A percentile compares a stretch with the other conserved stretches of the same genome.
Evolutionary conservation across 495 filamentous ascomycete species (phyloP).

Genomic region (Friedmanniomyces endolithicus): DNA sequence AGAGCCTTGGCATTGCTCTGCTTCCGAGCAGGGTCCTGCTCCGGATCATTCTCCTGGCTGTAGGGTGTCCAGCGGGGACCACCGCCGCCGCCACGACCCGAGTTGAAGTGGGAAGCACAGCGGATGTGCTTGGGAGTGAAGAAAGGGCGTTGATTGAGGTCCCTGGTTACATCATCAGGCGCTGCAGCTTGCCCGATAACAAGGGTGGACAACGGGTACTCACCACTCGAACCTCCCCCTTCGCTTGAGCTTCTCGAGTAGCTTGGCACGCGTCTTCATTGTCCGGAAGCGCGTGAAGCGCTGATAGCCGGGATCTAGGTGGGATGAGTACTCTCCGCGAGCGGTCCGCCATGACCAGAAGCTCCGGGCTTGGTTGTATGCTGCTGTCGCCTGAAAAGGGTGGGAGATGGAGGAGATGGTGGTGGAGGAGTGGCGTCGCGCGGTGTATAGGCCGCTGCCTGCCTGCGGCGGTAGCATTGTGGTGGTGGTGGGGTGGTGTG

Average conservation of each 20-base stretch:
- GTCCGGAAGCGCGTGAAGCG: constrained; percentile 12
- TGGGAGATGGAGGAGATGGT: not conserved
- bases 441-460: not conserved
- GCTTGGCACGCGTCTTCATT: constrained; percentile 15
- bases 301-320: constrained; percentile 9
- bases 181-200: no score
- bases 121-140: constrained; percentile 17
- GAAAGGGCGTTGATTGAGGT: constrained; percentile 11
- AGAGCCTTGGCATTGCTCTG: no score
- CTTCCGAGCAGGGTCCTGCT: not conserved
- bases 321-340: constrained; percentile 6
- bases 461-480: not conserved
- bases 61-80: not conserved
- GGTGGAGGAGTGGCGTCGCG: not conserved
- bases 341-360: constrained; percentile 6
- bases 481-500: not conserved
- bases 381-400: not conserved
- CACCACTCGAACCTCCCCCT: constrained; percentile 10
- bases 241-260: constrained; percentile 9
- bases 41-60: not conserved
- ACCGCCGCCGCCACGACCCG: not conserved
- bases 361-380: not conserved
- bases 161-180: not conserved
- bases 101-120: constrained; percentile 9
- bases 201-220: no score